Evolutionary conservation across 2,329 filamentous ascomycete genomes (phyloP), one percentile per base, ranked within the genome.

Genomic region (Mycosphaerelloides madeirae): DNA sequence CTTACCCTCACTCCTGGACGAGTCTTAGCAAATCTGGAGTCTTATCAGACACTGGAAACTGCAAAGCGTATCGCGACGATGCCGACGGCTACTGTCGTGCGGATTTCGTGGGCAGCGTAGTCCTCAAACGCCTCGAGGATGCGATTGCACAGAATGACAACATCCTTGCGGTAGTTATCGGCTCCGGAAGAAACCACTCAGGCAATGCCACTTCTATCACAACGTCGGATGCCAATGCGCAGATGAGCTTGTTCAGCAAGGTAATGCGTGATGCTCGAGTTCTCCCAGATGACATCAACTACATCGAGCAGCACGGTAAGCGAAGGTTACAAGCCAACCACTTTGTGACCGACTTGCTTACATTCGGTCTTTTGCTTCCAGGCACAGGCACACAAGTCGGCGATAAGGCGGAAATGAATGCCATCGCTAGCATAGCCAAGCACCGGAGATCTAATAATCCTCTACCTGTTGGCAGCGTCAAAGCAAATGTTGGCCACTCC

Each of bases 11-110:
- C n/a, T n/a, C n/a, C n/a, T n/a, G n/a, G n/a, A n/a, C n/a, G n/a
- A 59, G 65, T 16, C 56, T 71, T 6, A 60, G 56, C 2, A 57
- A 55, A 0, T 71, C 63, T 0, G 57, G 59, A 3, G 73, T 75
- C 41, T 53, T 76, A 0, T 72, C 66, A 12, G 60, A 63, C 0
- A 71, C 66, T 1, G 71, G 74, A 0, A 61, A 68, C 9, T 79
- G 76, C 49, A 75, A 75, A 37, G 56, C 58, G 12, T 67, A 64
- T 38, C n/a, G 20, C 13, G 38, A 15, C 22, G 16, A 18, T 61
- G 58, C 1, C 6, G 46, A 52, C 29, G 46, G 49, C 14, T 52
- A 52, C 52, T 81, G 2, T 59, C 55, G 59, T 14, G 58, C 41
- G n/a, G 59, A 62, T n/a, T 55, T 31, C 12, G 43, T 60, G 1